Percentiles rank a stretch among this genome's conserved stretches.
Evolutionary conservation across 306 rosid genomes (phyloP).

Genomic region (Parietaria judaica): DNA sequence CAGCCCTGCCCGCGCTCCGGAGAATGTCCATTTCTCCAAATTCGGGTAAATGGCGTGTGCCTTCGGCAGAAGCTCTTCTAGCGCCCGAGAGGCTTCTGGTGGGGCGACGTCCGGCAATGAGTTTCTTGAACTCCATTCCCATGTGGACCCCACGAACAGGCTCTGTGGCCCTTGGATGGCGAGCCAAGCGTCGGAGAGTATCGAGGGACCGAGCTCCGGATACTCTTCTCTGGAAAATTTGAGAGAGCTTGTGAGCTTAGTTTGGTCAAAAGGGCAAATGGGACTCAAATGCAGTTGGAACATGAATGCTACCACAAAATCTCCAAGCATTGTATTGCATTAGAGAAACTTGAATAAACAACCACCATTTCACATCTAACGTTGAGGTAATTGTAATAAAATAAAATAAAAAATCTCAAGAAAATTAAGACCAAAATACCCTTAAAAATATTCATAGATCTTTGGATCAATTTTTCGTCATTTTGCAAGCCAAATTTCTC

Average conservation of each 20-base stretch:
- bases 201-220: conserved; percentile 61
- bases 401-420: no score
- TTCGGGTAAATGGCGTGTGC: conserved; percentile 54
- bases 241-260: neutral
- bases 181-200: conserved; percentile 87
- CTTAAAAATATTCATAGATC: no score
- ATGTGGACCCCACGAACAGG: conserved; percentile 69
- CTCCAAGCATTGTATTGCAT: neutral
- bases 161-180: conserved; percentile 58
- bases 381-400: no score
- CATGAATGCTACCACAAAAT: neutral
- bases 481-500: no score
- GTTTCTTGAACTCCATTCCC: conserved; percentile 85
- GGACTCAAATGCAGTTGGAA: neutral
- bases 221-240: conserved; percentile 45
- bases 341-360: no score
- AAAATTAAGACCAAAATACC: no score
- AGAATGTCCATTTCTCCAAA: conserved; percentile 54
- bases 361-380: no score
- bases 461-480: no score
- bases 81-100: conserved; percentile 56
- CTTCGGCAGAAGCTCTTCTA: conserved; percentile 68
- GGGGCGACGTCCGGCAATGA: conserved; percentile 52
- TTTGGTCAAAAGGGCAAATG: neutral
- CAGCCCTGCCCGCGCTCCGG: conserved; percentile 79